phyloP scores from a whole-genome alignment of 805 yeast species.

The Metschnikowia baotianmanensis region DNA sequence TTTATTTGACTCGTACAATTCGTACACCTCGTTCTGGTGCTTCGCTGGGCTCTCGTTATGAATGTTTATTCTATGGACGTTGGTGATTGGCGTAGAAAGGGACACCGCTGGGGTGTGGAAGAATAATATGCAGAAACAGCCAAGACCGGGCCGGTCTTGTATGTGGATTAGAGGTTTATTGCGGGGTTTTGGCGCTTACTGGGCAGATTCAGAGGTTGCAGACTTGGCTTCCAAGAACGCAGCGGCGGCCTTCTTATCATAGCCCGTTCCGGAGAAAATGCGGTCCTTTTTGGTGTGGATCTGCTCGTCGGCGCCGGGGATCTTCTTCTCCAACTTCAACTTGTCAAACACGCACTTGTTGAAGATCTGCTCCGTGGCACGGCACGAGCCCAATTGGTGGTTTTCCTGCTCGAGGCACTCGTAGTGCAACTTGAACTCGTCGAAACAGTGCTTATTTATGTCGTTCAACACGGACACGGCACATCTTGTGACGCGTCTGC shows the following conservation, averaged over 20 bases:
- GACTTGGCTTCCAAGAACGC: constrained; percentile 34
- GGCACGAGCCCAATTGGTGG: constrained; percentile 73
- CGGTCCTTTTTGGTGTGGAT: constrained; percentile 68
- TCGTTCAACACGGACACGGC: constrained; percentile 75
- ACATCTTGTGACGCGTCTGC: constrained; percentile 85
- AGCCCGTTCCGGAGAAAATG: constrained; percentile 42
- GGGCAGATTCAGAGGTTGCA: constrained; percentile 2
- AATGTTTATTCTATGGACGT: constrained; percentile 10
- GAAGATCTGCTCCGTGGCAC: constrained; percentile 70
- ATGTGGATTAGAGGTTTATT: background rate
- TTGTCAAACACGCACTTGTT: constrained; percentile 77
- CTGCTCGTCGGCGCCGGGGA: constrained; percentile 68
- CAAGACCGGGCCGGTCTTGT: constrained; percentile 1
- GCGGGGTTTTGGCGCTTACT: background rate
- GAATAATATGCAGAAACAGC: constrained; percentile 11
- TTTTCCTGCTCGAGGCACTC: constrained; percentile 77
- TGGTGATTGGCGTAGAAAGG: constrained; percentile 4
- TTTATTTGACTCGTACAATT: too few species aligned
- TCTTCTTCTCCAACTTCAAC: constrained; percentile 60
- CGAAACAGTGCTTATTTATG: constrained; percentile 72
- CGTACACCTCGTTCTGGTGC: too few species aligned
- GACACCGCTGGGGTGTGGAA: constrained; percentile 11
- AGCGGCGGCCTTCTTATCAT: constrained; percentile 34
- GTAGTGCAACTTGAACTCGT: constrained; percentile 77
- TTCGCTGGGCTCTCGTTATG: background rate